A percentile compares a stretch with the other conserved stretches of the same genome.
phyloP scores from a whole-genome alignment of 1,139 yeast species.

The Saccharomyces hybrid region DNA sequence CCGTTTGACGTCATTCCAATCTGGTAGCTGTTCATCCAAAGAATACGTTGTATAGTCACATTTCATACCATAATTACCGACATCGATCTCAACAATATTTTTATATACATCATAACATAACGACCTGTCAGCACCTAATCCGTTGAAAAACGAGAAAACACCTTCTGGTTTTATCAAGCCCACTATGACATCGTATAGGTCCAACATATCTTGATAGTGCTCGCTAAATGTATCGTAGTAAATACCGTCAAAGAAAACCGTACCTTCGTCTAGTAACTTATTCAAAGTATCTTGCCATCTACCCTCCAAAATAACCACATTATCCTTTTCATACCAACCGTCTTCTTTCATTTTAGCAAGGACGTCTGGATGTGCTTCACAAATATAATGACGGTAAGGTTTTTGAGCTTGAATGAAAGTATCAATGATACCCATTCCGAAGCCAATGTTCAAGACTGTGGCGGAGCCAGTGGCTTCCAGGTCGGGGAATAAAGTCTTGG shows the following conservation, averaged over 20 bases:
- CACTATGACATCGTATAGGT: conserved; percentile 71
- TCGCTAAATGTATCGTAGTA: conserved; percentile 93
- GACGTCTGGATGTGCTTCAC: conserved; percentile 95
- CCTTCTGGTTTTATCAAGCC: conserved; percentile 79
- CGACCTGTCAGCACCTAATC: conserved; percentile 91
- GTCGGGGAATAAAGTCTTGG: conserved; percentile 55
- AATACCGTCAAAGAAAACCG: conserved; percentile 75
- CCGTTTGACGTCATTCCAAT: conserved; percentile 31
- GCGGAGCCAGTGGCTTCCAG: conserved; percentile 35
- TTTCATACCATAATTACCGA: conserved; percentile 67
- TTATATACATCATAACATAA: conserved; percentile 85
- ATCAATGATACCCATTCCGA: conserved; percentile 96
- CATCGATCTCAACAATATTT: conserved; percentile 71
- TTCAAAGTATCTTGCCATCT: conserved; percentile 86
- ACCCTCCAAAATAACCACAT: conserved; percentile 75
- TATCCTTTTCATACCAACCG: conserved; percentile 78
- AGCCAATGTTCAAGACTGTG: conserved; percentile 74
- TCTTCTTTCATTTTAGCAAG: conserved; percentile 55
- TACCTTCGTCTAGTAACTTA: conserved; percentile 52
- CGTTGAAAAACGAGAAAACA: conserved; percentile 83
- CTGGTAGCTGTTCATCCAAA: conserved; percentile 35
- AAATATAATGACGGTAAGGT: conserved; percentile 72
- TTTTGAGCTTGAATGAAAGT: conserved; percentile 52
- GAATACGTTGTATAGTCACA: conserved; percentile 45
- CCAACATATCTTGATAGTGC: conserved; percentile 78